phyloP scores from a whole-genome alignment of 495 filamentous ascomycete genomes.

The Cercophora scortea region DNA sequence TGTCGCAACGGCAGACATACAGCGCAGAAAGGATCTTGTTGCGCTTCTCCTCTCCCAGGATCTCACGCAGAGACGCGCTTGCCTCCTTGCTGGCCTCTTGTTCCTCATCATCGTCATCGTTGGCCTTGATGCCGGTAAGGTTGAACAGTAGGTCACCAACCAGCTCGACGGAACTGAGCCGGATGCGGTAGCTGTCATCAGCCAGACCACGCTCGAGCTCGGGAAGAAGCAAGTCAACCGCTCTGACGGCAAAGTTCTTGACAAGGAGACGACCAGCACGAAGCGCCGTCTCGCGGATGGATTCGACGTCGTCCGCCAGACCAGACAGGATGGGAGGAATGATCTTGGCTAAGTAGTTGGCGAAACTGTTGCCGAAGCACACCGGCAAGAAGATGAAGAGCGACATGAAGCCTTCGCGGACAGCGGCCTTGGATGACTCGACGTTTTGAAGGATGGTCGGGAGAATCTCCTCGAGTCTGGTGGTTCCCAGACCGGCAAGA shows the following conservation, averaged over 20 bases:
- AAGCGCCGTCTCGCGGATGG: conserved; percentile 88
- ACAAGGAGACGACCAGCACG: conserved; percentile 88
- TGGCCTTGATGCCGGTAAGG: conserved; percentile 83
- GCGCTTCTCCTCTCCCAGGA: conserved; percentile 88
- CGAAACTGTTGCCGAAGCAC: conserved; percentile 98
- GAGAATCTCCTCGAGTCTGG: conserved; percentile 87
- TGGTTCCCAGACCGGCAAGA: conserved; percentile 86
- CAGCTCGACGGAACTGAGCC: conserved; percentile 93
- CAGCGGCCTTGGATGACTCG: conserved; percentile 77
- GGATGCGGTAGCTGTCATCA: conserved; percentile 91
- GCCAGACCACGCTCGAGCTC: conserved; percentile 93
- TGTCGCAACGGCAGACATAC: conserved; percentile 97
- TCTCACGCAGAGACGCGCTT: conserved; percentile 81
- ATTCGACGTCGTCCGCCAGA: conserved; percentile 90
- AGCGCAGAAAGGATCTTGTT: conserved; percentile 92
- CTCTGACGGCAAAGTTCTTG: conserved; percentile 93
- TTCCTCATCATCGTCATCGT: conserved; percentile 66
- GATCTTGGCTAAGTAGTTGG: conserved; percentile 88
- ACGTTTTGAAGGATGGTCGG: conserved; percentile 97
- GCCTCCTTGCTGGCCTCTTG: conserved; percentile 76
- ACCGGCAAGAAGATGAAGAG: conserved; percentile 98
- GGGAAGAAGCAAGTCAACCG: conserved; percentile 87
- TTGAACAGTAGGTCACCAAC: conserved; percentile 97
- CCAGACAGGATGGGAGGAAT: conserved; percentile 93
- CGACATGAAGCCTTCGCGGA: conserved; percentile 98